Conservation (phyloP, 768 basidiomycete species). For the Melanogaster broomeanus region DNA sequence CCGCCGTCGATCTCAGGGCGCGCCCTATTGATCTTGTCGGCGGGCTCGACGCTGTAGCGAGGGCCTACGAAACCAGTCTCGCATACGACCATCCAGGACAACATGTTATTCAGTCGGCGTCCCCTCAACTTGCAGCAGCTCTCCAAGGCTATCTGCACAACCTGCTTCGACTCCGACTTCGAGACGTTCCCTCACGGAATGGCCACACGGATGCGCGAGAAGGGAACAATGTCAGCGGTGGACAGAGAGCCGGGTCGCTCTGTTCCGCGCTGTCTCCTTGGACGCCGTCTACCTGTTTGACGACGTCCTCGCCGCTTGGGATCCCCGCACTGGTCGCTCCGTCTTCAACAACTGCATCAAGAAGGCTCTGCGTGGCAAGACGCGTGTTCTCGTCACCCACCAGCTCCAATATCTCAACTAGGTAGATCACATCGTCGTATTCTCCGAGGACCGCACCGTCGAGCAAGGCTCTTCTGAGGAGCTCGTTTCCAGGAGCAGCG, state of each 20-base stretch:
- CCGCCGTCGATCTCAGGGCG: slow-evolving; percentile 24
- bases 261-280: slow-evolving; percentile 48
- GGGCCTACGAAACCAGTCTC: slow-evolving; percentile 32
- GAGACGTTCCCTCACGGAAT: slow-evolving; percentile 29
- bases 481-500: too few relatives aligned
- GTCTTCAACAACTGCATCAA: slow-evolving; percentile 29
- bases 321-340: slow-evolving; percentile 43
- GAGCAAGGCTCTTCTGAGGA: too few relatives aligned
- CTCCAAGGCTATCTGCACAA: slow-evolving; percentile 28
- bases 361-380: too few relatives aligned
- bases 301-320: slow-evolving; percentile 48
- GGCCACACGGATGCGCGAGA: slow-evolving; percentile 49
- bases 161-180: too few relatives aligned
- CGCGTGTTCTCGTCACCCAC: too few relatives aligned
- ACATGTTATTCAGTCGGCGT: slow-evolving; percentile 31
- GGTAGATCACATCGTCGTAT: too few relatives aligned
- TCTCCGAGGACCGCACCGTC: too few relatives aligned
- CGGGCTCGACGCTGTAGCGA: slow-evolving; percentile 22
- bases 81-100: slow-evolving; percentile 30
- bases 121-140: slow-evolving; percentile 26
- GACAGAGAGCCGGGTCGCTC: slow-evolving; percentile 50
- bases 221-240: slow-evolving; percentile 46
- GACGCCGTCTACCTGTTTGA: slow-evolving; percentile 46
- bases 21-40: slow-evolving; percentile 25
- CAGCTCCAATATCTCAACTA: too few relatives aligned